Base-by-base conservation (phyloP, 2,329 filamentous ascomycete genomes). In the Verruconis gallopava region DNA sequence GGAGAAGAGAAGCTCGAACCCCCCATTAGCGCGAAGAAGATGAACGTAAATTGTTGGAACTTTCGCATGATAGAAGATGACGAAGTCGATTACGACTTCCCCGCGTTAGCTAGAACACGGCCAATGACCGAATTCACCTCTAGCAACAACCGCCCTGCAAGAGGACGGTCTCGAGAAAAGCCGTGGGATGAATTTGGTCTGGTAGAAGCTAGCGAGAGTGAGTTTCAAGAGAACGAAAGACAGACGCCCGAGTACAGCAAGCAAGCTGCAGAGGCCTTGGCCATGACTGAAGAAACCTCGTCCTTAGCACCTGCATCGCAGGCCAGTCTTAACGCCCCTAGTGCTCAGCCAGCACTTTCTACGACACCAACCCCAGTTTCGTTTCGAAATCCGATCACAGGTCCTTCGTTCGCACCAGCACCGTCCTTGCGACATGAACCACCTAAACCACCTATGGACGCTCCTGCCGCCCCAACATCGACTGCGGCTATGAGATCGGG, bases 51-150 rank as follows among this genome's bases (percentile, higher is more conserved):
- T 53, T 77, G 77, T 66, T 91, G 82, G 81, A 84, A 78, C 18
- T 63, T 93, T 43, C 73, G 83, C 32, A 86, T 93, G 77, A 82
- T 88, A 5, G 76, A 91, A 54, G 82, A 84, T 43, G 85, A 81
- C 38, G 84, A 91, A 53, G 78, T 89, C 1, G 84, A 93, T 50
- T 81, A 85, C 49, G 85, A 91, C 53, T 91, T 91, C 49, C 82
- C 83, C 21, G 78, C 84, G 0, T 67, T 91, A 32, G 79, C 82
- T 44, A 72, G 84, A 25, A 84, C 75, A 17, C 81, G 81, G 51
- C 72, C 78, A 2, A 68, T 91, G n/a, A 75, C 73, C 4, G 77
- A 84, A 15, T 91, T 89, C 51, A 85, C 83, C 0, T 77, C 73
- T 4, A 82, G 81, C 47, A 88, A 89, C 55, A 86, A 85, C 54